phyloP scores from a whole-genome alignment of 495 filamentous ascomycete genomes.

The Neurospora pannonica region DNA sequence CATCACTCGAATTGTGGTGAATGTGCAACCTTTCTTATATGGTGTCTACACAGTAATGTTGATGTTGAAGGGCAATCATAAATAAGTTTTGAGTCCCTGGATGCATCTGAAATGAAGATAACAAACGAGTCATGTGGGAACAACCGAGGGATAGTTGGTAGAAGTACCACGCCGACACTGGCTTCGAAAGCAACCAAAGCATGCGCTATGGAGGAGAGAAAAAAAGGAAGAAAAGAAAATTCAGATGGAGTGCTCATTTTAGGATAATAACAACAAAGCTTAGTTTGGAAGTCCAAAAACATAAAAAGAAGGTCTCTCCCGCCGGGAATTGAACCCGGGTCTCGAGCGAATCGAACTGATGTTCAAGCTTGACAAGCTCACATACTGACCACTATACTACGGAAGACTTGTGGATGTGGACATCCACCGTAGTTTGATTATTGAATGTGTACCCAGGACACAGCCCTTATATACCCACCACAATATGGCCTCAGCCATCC shows the following conservation, averaged over 20 bases:
- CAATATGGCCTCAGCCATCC: background rate
- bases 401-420: background rate
- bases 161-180: background rate
- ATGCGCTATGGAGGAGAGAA: background rate
- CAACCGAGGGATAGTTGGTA: background rate
- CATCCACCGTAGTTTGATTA: background rate
- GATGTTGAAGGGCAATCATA: background rate
- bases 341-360: background rate
- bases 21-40: background rate
- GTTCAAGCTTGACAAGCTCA: background rate
- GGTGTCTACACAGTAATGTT: background rate
- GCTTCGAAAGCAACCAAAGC: background rate
- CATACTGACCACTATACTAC: background rate
- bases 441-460: rapidly evolving
- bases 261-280: too few relatives aligned
- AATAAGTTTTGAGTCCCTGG: background rate
- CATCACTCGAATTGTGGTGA: background rate
- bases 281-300: too few relatives aligned
- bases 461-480: background rate
- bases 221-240: background rate
- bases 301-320: background rate
- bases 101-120: background rate
- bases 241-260: too few relatives aligned
- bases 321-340: background rate
- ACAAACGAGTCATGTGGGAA: background rate